Conservation (phyloP, 257 asterid species). For the Solanum commersonii region DNA sequence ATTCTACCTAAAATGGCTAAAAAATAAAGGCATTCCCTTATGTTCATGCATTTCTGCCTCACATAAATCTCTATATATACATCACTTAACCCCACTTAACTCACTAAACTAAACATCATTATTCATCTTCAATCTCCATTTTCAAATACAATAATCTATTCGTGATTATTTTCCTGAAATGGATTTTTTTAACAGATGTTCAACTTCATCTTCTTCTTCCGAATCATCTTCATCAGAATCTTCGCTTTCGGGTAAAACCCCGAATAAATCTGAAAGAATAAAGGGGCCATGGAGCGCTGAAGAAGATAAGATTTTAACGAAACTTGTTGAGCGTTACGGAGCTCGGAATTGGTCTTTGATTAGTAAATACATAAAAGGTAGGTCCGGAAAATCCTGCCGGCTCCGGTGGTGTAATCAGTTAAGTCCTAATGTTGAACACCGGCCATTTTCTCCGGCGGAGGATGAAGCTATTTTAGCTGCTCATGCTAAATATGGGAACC, state of each 20-base stretch:
- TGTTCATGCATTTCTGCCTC: constrained; percentile 27
- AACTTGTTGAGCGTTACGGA: constrained; percentile 59
- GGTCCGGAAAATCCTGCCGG: constrained; percentile 78
- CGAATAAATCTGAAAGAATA: constrained; percentile 28
- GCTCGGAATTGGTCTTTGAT: constrained; percentile 75
- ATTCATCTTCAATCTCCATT: neutral
- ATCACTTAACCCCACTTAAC: constrained; percentile 1
- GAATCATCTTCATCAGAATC: constrained; percentile 34
- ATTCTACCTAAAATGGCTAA: constrained; percentile 10
- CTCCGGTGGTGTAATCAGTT: constrained; percentile 89
- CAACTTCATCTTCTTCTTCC: constrained; percentile 39
- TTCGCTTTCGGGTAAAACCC: constrained; percentile 19
- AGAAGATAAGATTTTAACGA: constrained; percentile 68
- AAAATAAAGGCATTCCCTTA: constrained; percentile 5
- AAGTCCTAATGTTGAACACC: constrained; percentile 69
- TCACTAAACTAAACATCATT: neutral
- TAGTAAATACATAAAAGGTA: constrained; percentile 61
- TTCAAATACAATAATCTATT: neutral
- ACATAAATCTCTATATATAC: constrained; percentile 10
- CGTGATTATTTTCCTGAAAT: neutral
- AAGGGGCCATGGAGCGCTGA: constrained; percentile 94
- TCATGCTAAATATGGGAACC: constrained; percentile 49
- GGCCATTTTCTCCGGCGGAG: constrained; percentile 63
- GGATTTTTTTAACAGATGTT: constrained; percentile 37
- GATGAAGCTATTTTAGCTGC: constrained; percentile 64